Evolutionary conservation across 2,329 filamentous ascomycete genomes (phyloP), one percentile per base, ranked within the genome.

Genomic region (Elsinoe arachidis): DNA sequence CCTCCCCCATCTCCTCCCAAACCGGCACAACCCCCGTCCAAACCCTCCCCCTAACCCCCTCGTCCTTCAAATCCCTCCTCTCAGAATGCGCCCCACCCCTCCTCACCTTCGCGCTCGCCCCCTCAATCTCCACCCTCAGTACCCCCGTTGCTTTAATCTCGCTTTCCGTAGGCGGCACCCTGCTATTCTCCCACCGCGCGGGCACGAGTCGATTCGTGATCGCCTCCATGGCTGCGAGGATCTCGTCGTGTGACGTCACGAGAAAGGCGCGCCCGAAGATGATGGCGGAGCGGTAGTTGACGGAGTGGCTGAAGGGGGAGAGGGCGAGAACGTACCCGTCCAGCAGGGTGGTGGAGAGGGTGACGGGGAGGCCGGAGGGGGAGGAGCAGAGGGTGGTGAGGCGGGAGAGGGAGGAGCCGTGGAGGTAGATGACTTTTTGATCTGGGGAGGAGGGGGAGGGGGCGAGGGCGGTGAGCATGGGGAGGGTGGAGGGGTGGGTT

Each of bases 401-500:
- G 6, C 90, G 85, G 0, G 84, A 84, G 59, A 84, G 88, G 63
- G 92, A 85, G 70, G 92, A 95, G 67, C 89, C 89, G 71, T 95
- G 90, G 6, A 95, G 79, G 69, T 95, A 95, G 61, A 86, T 79
- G 58, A 90, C 85, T 11, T 64, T 55, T 0, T 85, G 82, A 62
- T 90, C 84, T 53, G 80, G 77, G 15, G 80, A 70, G 55, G 78
- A 76, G 14, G 82, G 77, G 68, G 85, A 93, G 21, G 84, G 87
- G 11, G 83, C 87, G 79, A 93, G 87, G 64, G 88, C 84, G 54
- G 88, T 88, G 65, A 95, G 88, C 88, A 95, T 92, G 60, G 90
- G 90, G 1, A 95, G 78, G 56, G 86, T 84, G 54, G 83, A 81
- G 2, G 89, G 88, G 67, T 91, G 93, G 56, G 64, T 60, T 1